A percentile compares a stretch with the other conserved stretches of the same genome.
Evolutionary conservation across 768 basidiomycete genomes (phyloP).

Genomic region (Cystofilobasidium bisporidii): DNA sequence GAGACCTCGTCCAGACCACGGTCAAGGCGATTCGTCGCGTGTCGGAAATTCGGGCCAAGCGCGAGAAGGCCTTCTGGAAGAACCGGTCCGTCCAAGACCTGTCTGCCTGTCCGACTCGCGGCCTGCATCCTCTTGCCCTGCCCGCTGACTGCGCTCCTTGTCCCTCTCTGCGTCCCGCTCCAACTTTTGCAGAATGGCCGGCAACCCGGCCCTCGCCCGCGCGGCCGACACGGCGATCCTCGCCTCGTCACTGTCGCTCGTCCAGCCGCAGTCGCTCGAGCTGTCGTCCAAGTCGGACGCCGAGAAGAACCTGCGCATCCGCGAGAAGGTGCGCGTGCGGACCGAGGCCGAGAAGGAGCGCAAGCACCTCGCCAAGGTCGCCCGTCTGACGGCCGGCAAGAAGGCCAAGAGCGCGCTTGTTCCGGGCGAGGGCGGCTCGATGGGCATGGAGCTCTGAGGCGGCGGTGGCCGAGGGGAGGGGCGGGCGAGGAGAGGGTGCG

Average conservation of each 20-base stretch:
- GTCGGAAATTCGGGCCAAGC: constrained; percentile 75
- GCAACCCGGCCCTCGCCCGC: constrained; percentile 56
- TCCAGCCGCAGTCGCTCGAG: constrained; percentile 34
- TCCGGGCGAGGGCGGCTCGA: constrained; percentile 70
- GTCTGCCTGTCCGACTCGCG: no score
- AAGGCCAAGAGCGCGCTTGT: constrained; percentile 55
- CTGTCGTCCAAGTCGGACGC: constrained; percentile 41
- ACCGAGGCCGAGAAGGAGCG: constrained; percentile 35
- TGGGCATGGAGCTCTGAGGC: constrained; percentile 58
- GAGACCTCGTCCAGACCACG: constrained; percentile 83
- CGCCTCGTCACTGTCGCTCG: constrained; percentile 45
- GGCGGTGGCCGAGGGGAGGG: neutral
- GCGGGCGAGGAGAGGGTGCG: neutral
- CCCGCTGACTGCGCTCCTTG: neutral
- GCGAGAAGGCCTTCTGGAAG: constrained; percentile 95
- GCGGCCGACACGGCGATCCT: constrained; percentile 55
- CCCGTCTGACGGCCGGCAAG: constrained; percentile 35
- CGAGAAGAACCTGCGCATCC: constrained; percentile 46
- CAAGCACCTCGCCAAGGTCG: constrained; percentile 45
- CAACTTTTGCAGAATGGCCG: constrained; percentile 64
- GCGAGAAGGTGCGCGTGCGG: constrained; percentile 65
- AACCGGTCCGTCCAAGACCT: constrained; percentile 49
- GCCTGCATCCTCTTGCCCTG: no score
- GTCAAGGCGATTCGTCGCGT: constrained; percentile 94
- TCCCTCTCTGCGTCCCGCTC: constrained; percentile 9